Evolutionary conservation across 2,329 filamentous ascomycete genomes (phyloP).

Genomic region (Verticillium alfalfae): DNA sequence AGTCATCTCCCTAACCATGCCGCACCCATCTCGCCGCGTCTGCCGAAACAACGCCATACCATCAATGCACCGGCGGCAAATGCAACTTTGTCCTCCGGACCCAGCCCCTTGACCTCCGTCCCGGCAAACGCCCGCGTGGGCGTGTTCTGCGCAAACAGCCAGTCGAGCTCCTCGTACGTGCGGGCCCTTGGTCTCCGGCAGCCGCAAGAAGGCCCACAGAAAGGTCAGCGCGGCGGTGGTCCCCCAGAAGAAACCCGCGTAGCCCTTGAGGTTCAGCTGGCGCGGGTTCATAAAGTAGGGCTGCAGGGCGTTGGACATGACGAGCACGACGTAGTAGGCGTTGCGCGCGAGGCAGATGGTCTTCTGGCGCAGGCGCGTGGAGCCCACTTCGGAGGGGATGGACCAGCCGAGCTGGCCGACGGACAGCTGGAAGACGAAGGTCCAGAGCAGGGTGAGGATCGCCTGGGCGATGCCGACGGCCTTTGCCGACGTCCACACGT

Average conservation of each 20-base stretch:
- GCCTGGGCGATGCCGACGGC: constrained; percentile 23
- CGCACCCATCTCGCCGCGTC: no score
- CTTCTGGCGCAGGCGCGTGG: constrained; percentile 25
- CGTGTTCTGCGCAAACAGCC: constrained; percentile 18
- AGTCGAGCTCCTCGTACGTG: constrained; percentile 21
- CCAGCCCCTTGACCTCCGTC: neutral
- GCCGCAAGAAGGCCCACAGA: constrained; percentile 36
- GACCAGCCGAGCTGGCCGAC: constrained; percentile 26
- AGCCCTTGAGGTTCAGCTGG: constrained; percentile 26
- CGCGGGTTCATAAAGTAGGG: constrained; percentile 14
- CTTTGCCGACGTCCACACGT: constrained; percentile 29
- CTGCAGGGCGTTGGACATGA: constrained; percentile 14
- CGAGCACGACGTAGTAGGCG: constrained; percentile 18
- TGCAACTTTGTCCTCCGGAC: neutral
- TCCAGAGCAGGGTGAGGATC: constrained; percentile 18
- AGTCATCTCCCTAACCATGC: no score
- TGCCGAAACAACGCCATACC: neutral
- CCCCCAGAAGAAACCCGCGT: constrained; percentile 28
- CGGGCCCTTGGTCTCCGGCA: constrained; percentile 28
- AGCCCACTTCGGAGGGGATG: constrained; percentile 25
- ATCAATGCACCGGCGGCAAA: neutral
- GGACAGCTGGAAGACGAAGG: constrained; percentile 22
- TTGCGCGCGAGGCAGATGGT: constrained; percentile 22
- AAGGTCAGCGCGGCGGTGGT: constrained; percentile 31
- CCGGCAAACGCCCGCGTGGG: neutral